Evolutionary conservation across 2,329 filamentous ascomycete genomes (phyloP), one percentile per base, ranked within the genome.

Genomic region (Claviceps sp.): DNA sequence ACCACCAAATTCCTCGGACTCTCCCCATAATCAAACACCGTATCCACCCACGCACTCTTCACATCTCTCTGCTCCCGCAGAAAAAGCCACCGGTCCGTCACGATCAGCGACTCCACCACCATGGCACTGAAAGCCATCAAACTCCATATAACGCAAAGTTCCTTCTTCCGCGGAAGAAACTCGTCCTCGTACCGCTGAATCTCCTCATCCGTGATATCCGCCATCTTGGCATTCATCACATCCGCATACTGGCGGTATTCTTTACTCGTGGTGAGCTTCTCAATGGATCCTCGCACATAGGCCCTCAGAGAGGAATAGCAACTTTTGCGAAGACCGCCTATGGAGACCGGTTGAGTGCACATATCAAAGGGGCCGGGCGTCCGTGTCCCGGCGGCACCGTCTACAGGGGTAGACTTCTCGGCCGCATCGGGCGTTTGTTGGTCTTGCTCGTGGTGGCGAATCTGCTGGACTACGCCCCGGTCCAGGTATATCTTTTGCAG

Each of bases 101-200:
- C 89, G 60, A 98, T 91, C 54, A 94, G 73, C 37, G 89, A 88
- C 72, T 98, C 93, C 2, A 94, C 83, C 4, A 95, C 85, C 19
- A 81, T 81, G 2, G 91, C 90, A 65, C 89, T 94, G 61, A 95
- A 96, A 1, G 93, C 90, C 91, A 98, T 98, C 61, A 98, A 67
- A 59, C 81, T 89, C 93, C 93, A 98, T 54, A 94, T 80, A 7
- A 94, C 77, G 62, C 85, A 89, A 41, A 98, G 70, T 62, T 96
- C 85, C 60, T 89, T 86, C 70, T 85, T 88, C 51, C 84, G 75
- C 41, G 75, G 73, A 34, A 66, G 65, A 66, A 85, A 96, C 43
- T 68, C 64, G 10, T 64, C 61, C 61, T 87, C 84, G 64, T 97
- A 98, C 14, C 60, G 66, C 10, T 76, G 72, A 47, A 97, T 84